phyloP scores from a whole-genome alignment of 495 filamentous ascomycete species.

The Penicillium cosmopolitanum region DNA sequence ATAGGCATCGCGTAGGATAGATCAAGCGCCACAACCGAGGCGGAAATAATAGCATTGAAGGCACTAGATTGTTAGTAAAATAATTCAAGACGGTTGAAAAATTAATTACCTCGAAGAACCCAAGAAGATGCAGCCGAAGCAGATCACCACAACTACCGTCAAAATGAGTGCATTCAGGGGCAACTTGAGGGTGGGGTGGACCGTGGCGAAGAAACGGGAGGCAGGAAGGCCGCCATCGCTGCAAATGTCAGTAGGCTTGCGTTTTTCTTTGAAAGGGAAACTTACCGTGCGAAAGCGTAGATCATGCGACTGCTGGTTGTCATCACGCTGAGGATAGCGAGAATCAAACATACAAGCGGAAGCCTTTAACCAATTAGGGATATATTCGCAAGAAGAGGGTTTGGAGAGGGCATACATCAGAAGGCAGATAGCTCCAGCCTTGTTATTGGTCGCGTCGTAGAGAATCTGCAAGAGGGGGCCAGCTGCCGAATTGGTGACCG shows the following conservation, averaged over 20 bases:
- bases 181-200: conserved; percentile 63
- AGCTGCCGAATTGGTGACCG: conserved; percentile 58
- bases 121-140: conserved; percentile 72
- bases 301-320: conserved; percentile 75
- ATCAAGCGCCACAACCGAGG: conserved; percentile 69
- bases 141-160: conserved; percentile 62
- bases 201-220: conserved; percentile 60
- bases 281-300: conserved; percentile 64
- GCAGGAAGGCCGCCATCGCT: conserved; percentile 71
- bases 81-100: not conserved
- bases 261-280: not conserved
- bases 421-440: conserved; percentile 64
- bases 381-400: not conserved
- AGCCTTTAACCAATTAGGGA: conserved; percentile 39
- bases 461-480: conserved; percentile 73
- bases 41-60: conserved; percentile 67
- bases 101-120: conserved; percentile 60
- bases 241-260: not conserved
- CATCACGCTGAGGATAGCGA: conserved; percentile 70
- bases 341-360: conserved; percentile 69
- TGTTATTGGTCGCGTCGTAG: conserved; percentile 64
- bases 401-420: conserved; percentile 53
- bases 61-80: conserved; percentile 31
- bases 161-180: conserved; percentile 69
- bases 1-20: conserved; percentile 74